Evolutionary conservation across 2,329 filamentous ascomycete genomes (phyloP), one percentile per base, ranked within the genome.

Genomic region (Claviceps pazoutovae): DNA sequence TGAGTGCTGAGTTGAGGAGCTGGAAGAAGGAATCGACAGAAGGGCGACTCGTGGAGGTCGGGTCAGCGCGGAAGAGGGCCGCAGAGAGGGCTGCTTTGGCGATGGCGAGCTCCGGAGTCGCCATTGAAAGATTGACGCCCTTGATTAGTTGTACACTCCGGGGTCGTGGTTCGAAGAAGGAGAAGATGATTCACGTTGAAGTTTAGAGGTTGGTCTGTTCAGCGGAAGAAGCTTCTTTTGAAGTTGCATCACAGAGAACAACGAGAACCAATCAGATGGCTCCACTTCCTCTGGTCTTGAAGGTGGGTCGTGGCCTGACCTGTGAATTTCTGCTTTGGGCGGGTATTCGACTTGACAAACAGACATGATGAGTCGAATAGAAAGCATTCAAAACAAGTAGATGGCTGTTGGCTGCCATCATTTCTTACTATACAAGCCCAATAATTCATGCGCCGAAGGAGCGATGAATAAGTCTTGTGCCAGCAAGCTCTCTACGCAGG

Each of bases 61-160:
- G 84, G 63, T 91, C 86, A 42, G 83, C 78, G 55, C 84, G 82
- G 53, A 91, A 76, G 43, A 91, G 79, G 9, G 81, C 76, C 26
- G 84, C 85, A 6, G 82, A 79, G 58, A 93, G 79, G n/a, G 84
- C 79, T 42, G 86, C 85, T 70, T 88, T 90, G 56, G 85, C 82
- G 58, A 91, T 87, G 60, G 83, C 83, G 54, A 90, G 68, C 65
- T 86, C 79, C 59, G 84, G 82, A 45, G 80, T 80, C 17, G 80
- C 75, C 81, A 86, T 86, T 49, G 55, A 58, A 49, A 44, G n/a
- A 48, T 47, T 30, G 30, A 3, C 30, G 30, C 8, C 9, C 9
- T 9, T 30, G 30, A 11, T 30, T 9, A 30, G 8, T 11, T 30
- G 30, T 30, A 11, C 9, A 30, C 8, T 30, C 11, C 4, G 46